Evolutionary conservation across 2,329 filamentous ascomycete genomes (phyloP), one percentile per base, ranked within the genome.

Genomic region (Helotiales sp.): DNA sequence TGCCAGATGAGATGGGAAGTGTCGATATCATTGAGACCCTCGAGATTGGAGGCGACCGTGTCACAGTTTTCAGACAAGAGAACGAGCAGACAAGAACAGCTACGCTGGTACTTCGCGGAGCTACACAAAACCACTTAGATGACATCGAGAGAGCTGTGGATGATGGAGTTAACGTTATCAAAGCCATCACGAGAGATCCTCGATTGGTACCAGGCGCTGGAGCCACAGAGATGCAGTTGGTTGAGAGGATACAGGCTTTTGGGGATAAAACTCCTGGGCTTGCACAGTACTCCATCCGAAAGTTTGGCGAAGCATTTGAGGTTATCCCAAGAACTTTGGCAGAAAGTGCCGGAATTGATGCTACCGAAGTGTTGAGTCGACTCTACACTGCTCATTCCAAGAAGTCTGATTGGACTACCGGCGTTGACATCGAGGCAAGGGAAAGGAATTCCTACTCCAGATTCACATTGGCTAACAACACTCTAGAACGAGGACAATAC

Each of bases 1-100:
- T 99, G 95, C 95, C 96, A n/a, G 95, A 99, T 68, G 95, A 99
- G 81, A 98, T 96, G 93, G 95, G 95, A 64, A 89, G 78, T 68
- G 86, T 99, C 63, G 95, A 99, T 73, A 76, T 99, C 57, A 95
- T 99, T 30, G 95, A 99, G 82, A 98, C 96, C 1, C 83, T 96
- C 44, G 95, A 99, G 77, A 98, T 99, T 73, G 95, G 95, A 64
- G 95, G 95, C 67, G 95, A 99, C 79, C 89, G 95, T 61, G 96
- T 99, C 58, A 99, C 95, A 40, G 93, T 99, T 58, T 99, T 99
- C 85, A 84, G 96, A 70, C 95, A 99, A 81, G 95, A 99, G 75
- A 87, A 91, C 71, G 91, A 96, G 69, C 84, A 87, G 55, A 98
- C 96, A 51, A 86, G 93, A 70, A 99, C 95, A 52, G 91, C 96